A percentile compares a stretch with the other conserved stretches of the same genome.
Evolutionary conservation across 108 stramenopile species (phyloP).

Genomic region (Thalassiosira profunda): DNA sequence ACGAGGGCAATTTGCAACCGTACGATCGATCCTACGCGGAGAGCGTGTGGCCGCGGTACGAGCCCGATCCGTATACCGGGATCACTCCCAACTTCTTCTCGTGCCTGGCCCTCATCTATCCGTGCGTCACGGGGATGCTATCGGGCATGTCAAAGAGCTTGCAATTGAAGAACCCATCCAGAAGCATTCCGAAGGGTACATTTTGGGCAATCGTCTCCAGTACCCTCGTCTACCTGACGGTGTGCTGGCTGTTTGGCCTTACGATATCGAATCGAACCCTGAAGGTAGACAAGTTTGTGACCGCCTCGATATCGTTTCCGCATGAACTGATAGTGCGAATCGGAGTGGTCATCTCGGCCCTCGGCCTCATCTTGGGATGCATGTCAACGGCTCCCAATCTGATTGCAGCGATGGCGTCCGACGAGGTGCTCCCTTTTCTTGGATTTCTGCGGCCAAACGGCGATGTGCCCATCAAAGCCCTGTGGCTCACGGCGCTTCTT

Average conservation of each 20-base stretch:
- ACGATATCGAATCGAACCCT: constrained; percentile 58
- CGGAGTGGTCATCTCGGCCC: constrained; percentile 69
- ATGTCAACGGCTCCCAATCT: constrained; percentile 73
- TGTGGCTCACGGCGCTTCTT: constrained; percentile 53
- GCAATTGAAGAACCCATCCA: constrained; percentile 61
- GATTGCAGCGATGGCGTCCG: constrained; percentile 70
- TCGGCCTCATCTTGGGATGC: constrained; percentile 73
- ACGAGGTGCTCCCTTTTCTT: constrained; percentile 63
- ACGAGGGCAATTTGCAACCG: constrained; percentile 42
- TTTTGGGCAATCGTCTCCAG: constrained; percentile 59
- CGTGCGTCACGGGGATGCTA: constrained; percentile 86
- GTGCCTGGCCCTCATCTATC: constrained; percentile 83
- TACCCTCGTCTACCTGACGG: constrained; percentile 47
- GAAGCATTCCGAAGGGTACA: constrained; percentile 77
- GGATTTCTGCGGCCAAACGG: constrained; percentile 33
- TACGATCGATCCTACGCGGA: constrained; percentile 43
- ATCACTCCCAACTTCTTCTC: constrained; percentile 59
- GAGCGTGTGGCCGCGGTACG: constrained; percentile 53
- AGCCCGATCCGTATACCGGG: constrained; percentile 72
- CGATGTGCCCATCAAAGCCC: constrained; percentile 22
- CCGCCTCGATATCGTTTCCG: constrained; percentile 66
- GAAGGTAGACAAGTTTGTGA: constrained; percentile 66
- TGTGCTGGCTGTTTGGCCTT: constrained; percentile 66
- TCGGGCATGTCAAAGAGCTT: constrained; percentile 68
- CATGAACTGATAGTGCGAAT: constrained; percentile 60